Base-by-base conservation (phyloP, 495 filamentous ascomycete genomes). In the Sporormia fimetaria region DNA sequence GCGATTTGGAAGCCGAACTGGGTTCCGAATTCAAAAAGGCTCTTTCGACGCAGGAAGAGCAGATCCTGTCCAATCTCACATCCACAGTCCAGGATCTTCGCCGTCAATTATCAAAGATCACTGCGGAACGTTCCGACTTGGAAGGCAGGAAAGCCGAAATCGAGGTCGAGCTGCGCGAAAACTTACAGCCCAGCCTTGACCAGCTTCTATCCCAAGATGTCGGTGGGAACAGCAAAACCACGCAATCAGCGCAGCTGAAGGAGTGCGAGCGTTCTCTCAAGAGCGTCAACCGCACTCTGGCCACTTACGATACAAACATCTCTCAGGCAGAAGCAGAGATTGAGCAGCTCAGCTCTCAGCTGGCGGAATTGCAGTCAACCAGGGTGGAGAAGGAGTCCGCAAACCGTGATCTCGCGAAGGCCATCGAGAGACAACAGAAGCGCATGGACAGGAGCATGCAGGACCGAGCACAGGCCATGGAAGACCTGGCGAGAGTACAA, bases 11-110 rank as follows among this genome's bases (percentile, higher is more conserved):
- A 54, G 69, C 74, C 8, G 90, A 99, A 57, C 58, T 94, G 34
- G 69, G 69, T 0, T 82, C 86, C 3, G 77, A 87, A 11, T 96
- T 95, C 68, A 93, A 92, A 64, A 96, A 95, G 57, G 75, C 82
- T 12, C 69, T 99, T 17, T 82, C 80, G 12, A 68, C 70, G 7
- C 75, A 78, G 17, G 90, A 99, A 63, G 92, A 96, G 59, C 68
- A 70, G 22, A 75, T 73, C 49, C 67, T 99, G 3, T 83, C 92
- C 44, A 65, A 66, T 8, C 73, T 94, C 11, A 78, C 68, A 47
- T 63, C 65, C 16, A 66, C 69, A 0, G 75, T 85, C 12, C 80
- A 86, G 49, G 75, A 81, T 21, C 63, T 95, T 32, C 74, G 81
- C 33, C 74, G 72, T 36, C 71, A 82, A 49, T 78, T 82, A 57